These are phyloP conservation scores for Antitrichia curtipendula DNA, from an alignment of 225 moss, liverwort and hornwort genomes.

Conservation along the genomic window DNA sequence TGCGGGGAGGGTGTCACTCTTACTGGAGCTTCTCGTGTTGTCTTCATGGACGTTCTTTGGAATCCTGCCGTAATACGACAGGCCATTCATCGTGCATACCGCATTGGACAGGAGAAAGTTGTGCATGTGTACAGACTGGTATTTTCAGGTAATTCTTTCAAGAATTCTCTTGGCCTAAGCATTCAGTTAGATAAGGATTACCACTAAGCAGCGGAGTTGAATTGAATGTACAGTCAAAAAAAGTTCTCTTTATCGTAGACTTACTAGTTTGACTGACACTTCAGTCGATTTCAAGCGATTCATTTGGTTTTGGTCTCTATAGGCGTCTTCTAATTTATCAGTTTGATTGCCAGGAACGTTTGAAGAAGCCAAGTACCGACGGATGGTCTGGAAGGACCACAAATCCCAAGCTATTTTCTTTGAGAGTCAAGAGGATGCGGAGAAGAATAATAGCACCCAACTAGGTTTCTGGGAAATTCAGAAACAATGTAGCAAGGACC, in stretches of 20 bases:
- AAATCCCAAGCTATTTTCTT: conserved; percentile 69
- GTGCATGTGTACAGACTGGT: conserved; percentile 97
- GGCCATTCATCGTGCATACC: conserved; percentile 88
- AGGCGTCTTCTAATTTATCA: not conserved
- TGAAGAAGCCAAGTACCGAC: conserved; percentile 76
- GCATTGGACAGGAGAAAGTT: conserved; percentile 67
- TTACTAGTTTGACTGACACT: not conserved
- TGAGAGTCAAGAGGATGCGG: conserved; percentile 1
- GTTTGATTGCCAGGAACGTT: conserved; percentile 31
- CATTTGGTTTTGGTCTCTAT: not conserved
- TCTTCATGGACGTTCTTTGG: conserved; percentile 96
- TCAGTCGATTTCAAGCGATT: not conserved
- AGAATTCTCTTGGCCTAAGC: not conserved
- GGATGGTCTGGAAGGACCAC: conserved; percentile 80
- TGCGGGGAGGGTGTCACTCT: conserved; percentile 94
- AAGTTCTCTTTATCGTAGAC: not conserved
- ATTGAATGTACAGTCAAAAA: not conserved
- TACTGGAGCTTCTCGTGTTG: conserved; percentile 77
- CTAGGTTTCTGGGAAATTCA: conserved; percentile 35
- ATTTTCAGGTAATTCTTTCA: conserved; percentile 25
- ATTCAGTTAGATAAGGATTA: not conserved
- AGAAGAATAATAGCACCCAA: not conserved
- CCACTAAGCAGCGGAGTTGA: not conserved
- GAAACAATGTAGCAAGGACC: conserved; percentile 19
- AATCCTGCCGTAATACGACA: conserved; percentile 95